Percentiles rank a stretch among this genome's conserved stretches.
Conservation (phyloP, 129 eudicot species). For the Ambrosia trifida region DNA sequence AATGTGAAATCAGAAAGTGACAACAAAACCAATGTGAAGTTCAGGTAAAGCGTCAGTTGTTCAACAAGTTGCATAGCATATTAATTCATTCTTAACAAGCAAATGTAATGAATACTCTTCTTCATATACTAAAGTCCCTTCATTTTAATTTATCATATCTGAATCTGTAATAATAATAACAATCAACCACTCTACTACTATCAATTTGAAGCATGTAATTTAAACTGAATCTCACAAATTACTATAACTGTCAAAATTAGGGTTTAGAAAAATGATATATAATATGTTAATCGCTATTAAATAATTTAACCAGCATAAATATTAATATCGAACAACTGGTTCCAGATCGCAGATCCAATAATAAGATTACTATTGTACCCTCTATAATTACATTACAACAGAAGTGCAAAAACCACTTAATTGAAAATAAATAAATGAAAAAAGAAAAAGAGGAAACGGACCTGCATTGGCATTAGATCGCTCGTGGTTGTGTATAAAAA, state of each 20-base stretch:
- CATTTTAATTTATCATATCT: background rate
- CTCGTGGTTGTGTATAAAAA: background rate
- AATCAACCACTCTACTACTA: too few species aligned
- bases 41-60: background rate
- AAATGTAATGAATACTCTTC: background rate
- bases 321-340: constrained; percentile 17
- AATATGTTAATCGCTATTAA: background rate
- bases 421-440: constrained; percentile 11
- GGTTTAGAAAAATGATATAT: constrained; percentile 10
- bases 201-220: background rate
- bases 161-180: constrained; percentile 13
- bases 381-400: constrained; percentile 6
- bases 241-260: constrained; percentile 1
- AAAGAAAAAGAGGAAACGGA: constrained; percentile 1
- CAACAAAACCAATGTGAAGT: background rate
- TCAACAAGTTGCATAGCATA: background rate
- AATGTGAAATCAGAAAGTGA: too few species aligned
- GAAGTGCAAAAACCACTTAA: background rate
- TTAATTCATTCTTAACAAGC: background rate
- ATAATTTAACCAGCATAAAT: background rate
- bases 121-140: background rate
- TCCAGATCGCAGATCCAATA: constrained; percentile 25
- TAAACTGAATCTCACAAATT: background rate
- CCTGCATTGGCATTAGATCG: constrained; percentile 33
- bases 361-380: background rate